Percentiles rank a stretch among this genome's conserved stretches.
phyloP scores from a whole-genome alignment of 208 protist species.

The Leishmania major region DNA sequence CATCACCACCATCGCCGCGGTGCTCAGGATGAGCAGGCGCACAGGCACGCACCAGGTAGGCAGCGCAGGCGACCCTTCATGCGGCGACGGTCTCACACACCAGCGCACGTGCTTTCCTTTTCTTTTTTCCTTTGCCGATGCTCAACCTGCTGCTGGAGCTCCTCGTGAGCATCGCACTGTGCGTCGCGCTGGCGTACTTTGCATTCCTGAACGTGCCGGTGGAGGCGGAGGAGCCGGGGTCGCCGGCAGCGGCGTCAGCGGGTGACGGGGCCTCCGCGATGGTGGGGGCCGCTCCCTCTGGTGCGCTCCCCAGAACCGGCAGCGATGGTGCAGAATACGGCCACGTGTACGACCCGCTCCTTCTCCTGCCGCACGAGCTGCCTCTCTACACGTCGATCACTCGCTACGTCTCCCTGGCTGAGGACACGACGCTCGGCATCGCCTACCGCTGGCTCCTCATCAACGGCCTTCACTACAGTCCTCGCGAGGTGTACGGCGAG shows the following conservation, averaged over 20 bases:
- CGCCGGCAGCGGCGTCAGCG: constrained; percentile 1
- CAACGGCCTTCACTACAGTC: constrained; percentile 23
- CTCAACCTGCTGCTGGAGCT: constrained; percentile 67
- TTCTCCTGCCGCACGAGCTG: constrained; percentile 21
- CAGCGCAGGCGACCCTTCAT: not conserved
- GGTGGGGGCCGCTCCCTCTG: not conserved
- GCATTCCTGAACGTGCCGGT: constrained; percentile 65
- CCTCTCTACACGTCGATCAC: constrained; percentile 22
- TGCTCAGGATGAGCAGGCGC: not conserved
- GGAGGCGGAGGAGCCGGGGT: constrained; percentile 33
- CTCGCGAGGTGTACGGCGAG: constrained; percentile 30
- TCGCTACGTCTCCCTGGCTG: constrained; percentile 11
- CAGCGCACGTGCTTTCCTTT: not conserved
- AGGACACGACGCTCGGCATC: constrained; percentile 19
- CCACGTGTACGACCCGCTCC: constrained; percentile 8
- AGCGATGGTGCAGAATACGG: not conserved
- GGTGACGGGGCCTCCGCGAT: constrained; percentile 3
- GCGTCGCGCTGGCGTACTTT: constrained; percentile 55
- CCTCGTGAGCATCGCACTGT: constrained; percentile 58
- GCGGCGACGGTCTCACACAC: not conserved
- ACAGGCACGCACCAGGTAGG: not conserved
- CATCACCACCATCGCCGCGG: not conserved
- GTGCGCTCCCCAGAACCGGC: not conserved
- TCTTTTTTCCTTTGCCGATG: constrained; percentile 22
- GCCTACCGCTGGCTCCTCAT: constrained; percentile 34